Evolutionary conservation across 2,329 filamentous ascomycete species (phyloP).

Genomic region (Alternaria sp.): DNA sequence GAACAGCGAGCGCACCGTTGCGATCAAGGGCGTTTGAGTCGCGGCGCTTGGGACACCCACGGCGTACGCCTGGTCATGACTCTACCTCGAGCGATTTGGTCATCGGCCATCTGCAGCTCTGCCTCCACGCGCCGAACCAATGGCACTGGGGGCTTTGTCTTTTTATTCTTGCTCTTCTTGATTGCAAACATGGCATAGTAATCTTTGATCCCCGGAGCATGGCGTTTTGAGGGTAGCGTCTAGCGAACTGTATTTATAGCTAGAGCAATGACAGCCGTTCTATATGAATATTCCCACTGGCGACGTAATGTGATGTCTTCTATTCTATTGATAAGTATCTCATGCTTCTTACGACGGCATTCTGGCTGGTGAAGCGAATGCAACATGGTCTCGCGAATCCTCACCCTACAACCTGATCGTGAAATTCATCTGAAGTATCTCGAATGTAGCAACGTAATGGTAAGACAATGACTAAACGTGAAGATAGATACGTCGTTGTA

Average conservation of each 20-base stretch:
- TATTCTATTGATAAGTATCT: not conserved
- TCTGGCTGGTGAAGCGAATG: not conserved
- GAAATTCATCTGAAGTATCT: not conserved
- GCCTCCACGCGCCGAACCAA: not conserved
- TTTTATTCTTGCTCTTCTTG: not conserved
- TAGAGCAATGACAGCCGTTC: conserved; percentile 4
- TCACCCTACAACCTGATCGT: not conserved
- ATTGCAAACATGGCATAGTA: not conserved
- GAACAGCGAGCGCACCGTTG: conserved; percentile 89
- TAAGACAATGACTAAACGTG: not conserved
- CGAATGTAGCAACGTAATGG: not conserved
- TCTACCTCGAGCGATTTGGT: not conserved
- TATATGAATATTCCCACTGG: not conserved
- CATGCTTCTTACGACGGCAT: not conserved
- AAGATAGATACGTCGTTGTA: not conserved
- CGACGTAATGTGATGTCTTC: not conserved
- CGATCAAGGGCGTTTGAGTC: conserved; percentile 79
- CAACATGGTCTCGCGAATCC: not conserved
- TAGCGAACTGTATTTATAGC: conserved; percentile 1
- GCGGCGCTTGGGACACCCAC: not conserved
- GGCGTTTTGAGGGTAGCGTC: conserved; percentile 2
- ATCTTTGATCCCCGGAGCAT: conserved; percentile 5
- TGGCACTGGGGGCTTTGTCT: not conserved
- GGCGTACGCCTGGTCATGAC: not conserved
- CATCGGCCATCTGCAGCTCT: conserved; percentile 10